phyloP scores from a whole-genome alignment of 352 stramenopile species.

The Aphanomyces cochlioides region DNA sequence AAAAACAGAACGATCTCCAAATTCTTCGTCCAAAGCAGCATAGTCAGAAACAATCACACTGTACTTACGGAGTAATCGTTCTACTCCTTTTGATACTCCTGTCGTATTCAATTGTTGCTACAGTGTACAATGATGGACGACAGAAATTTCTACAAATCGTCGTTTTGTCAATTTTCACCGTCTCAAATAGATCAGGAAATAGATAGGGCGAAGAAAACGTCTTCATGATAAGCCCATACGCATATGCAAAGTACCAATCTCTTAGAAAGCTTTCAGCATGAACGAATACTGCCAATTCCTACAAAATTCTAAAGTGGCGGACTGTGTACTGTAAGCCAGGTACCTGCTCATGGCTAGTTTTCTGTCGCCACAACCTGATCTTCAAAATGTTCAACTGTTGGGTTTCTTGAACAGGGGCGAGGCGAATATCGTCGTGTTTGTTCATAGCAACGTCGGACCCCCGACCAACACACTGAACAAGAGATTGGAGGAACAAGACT shows the following conservation, averaged over 20 bases:
- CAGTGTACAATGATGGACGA: not conserved
- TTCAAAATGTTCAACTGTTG: not conserved
- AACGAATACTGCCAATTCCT: not conserved
- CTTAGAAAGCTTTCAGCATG: not conserved
- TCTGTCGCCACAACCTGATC: not conserved
- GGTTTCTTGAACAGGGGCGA: not conserved
- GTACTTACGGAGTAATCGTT: slow-evolving; percentile 3
- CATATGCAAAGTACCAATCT: slow-evolving; percentile 1
- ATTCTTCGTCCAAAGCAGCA: slow-evolving; percentile 10
- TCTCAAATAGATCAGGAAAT: slow-evolving; percentile 6
- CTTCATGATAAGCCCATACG: not conserved
- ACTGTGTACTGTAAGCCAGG: no score
- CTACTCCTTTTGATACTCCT: not conserved
- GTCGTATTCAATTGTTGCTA: slow-evolving; percentile 1
- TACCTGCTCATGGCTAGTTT: slow-evolving; percentile 12
- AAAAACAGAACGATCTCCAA: no score
- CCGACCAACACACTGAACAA: not conserved
- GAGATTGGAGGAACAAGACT: no score
- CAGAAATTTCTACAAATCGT: not conserved
- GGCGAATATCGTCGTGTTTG: not conserved
- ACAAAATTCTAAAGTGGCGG: not conserved
- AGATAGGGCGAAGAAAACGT: not conserved
- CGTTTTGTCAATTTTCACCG: not conserved
- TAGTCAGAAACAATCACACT: not conserved
- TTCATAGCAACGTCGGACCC: not conserved